Conservation (phyloP, 108 stramenopile genomes). For the Heterococcus sp. region DNA sequence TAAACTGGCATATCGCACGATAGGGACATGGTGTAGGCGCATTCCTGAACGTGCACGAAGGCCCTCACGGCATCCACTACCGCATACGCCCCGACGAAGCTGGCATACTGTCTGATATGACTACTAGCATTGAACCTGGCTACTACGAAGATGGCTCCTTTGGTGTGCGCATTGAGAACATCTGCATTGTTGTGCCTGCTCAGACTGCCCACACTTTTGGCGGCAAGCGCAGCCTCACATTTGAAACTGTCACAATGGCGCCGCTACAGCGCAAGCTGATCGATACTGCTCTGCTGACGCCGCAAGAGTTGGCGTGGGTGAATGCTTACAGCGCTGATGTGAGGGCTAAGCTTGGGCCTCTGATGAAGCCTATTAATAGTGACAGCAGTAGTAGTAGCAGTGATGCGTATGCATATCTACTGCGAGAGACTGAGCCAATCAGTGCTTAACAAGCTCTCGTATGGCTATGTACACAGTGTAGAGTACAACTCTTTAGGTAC, state of each 20-base stretch:
- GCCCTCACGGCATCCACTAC: conserved; percentile 71
- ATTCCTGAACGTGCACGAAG: conserved; percentile 94
- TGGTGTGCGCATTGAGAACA: conserved; percentile 87
- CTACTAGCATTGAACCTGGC: conserved; percentile 94
- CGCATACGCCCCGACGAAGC: conserved; percentile 25
- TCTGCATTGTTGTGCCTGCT: conserved; percentile 22
- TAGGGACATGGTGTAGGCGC: conserved; percentile 77
- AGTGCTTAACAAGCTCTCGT: too few relatives aligned
- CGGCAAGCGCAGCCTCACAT: conserved; percentile 41
- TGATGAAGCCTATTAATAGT: too few relatives aligned
- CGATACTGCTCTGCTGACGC: conserved; percentile 25
- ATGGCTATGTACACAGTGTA: too few relatives aligned
- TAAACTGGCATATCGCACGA: too few relatives aligned
- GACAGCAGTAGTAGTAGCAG: too few relatives aligned
- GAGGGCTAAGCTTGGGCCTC: not conserved
- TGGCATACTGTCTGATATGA: conserved; percentile 74
- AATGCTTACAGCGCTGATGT: conserved; percentile 45
- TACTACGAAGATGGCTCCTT: conserved; percentile 84
- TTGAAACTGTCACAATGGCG: too few relatives aligned
- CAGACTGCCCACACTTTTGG: conserved; percentile 35
- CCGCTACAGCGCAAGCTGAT: conserved; percentile 53
- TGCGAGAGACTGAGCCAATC: too few relatives aligned
- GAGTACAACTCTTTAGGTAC: too few relatives aligned
- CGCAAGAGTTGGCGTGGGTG: conserved; percentile 48
- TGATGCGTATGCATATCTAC: too few relatives aligned